Evolutionary conservation across 371 early-diverging fungal genomes (phyloP).

Genomic region (Choanephora cucurbitarum): DNA sequence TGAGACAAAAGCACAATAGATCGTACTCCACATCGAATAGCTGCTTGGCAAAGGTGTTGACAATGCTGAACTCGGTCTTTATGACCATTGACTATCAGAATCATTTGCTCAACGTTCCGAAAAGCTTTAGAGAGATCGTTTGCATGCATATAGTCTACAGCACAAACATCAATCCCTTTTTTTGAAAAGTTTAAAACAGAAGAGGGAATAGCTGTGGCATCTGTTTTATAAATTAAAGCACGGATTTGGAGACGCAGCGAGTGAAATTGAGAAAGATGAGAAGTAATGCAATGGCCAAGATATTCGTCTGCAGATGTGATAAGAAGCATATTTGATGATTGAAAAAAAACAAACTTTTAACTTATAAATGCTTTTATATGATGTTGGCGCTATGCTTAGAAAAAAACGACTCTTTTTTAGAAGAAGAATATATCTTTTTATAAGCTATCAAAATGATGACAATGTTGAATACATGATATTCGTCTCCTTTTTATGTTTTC

Average conservation of each 20-base stretch:
- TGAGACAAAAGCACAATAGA: conserved; percentile 41
- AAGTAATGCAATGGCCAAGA: conserved; percentile 39
- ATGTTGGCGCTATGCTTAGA: too few relatives aligned
- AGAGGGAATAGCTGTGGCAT: conserved; percentile 5
- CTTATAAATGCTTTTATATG: too few relatives aligned
- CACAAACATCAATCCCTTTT: conserved; percentile 35
- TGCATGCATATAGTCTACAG: conserved; percentile 32
- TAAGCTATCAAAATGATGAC: not conserved
- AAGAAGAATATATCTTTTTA: too few relatives aligned
- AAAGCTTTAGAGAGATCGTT: conserved; percentile 34
- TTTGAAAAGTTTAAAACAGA: conserved; percentile 16
- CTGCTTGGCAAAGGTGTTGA: conserved; percentile 24
- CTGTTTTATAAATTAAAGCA: conserved; percentile 24
- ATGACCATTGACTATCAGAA: conserved; percentile 33
- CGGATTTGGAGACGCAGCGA: conserved; percentile 29
- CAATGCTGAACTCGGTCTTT: conserved; percentile 27
- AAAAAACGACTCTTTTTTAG: not conserved
- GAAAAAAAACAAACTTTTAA: not conserved
- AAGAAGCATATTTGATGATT: conserved; percentile 33
- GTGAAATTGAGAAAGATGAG: conserved; percentile 31
- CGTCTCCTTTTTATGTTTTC: too few relatives aligned
- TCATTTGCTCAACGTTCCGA: conserved; percentile 33
- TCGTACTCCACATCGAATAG: conserved; percentile 32
- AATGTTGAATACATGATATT: too few relatives aligned
- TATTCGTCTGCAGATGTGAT: conserved; percentile 44